phyloP scores from a whole-genome alignment of 495 filamentous ascomycete species.

The Lasiosphaeriaceae sp. region DNA sequence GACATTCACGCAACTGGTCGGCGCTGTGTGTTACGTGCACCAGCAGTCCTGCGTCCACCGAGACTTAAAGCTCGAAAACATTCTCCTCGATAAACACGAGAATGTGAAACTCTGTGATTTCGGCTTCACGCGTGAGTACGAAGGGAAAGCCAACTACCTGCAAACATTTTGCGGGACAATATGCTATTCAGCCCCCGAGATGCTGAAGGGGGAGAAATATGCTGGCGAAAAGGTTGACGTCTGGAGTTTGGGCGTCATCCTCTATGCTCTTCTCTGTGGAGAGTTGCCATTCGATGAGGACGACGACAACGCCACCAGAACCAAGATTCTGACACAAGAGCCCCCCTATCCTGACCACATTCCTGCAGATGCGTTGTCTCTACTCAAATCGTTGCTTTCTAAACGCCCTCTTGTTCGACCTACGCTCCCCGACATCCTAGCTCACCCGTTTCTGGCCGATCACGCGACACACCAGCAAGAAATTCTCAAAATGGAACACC shows the following conservation, averaged over 20 bases:
- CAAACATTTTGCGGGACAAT: slow-evolving; percentile 98
- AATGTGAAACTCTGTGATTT: slow-evolving; percentile 99
- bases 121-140: slow-evolving; percentile 96
- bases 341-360: slow-evolving; percentile 80
- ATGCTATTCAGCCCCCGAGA: slow-evolving; percentile 96
- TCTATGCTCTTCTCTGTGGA: slow-evolving; percentile 87
- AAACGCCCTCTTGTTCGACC: slow-evolving; percentile 86
- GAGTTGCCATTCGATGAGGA: slow-evolving; percentile 97
- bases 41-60: slow-evolving; percentile 94
- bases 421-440: slow-evolving; percentile 78
- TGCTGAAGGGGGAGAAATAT: slow-evolving; percentile 98
- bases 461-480: slow-evolving; percentile 84
- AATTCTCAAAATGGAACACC: slow-evolving; percentile 80
- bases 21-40: slow-evolving; percentile 93
- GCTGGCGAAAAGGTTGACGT: slow-evolving; percentile 96
- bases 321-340: slow-evolving; percentile 77
- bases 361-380: slow-evolving; percentile 66
- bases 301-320: slow-evolving; percentile 78
- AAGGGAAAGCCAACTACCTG: slow-evolving; percentile 88
- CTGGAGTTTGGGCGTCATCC: slow-evolving; percentile 95
- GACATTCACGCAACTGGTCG: slow-evolving; percentile 93
- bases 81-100: slow-evolving; percentile 91
- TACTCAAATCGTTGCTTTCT: slow-evolving; percentile 74
- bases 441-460: slow-evolving; percentile 85
- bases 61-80: slow-evolving; percentile 96